A percentile compares a stretch with the other conserved stretches of the same genome.
These are phyloP conservation scores for Stemphylium beticola DNA, from an alignment of 2,329 filamentous ascomycete species.

Conservation along the genomic window DNA sequence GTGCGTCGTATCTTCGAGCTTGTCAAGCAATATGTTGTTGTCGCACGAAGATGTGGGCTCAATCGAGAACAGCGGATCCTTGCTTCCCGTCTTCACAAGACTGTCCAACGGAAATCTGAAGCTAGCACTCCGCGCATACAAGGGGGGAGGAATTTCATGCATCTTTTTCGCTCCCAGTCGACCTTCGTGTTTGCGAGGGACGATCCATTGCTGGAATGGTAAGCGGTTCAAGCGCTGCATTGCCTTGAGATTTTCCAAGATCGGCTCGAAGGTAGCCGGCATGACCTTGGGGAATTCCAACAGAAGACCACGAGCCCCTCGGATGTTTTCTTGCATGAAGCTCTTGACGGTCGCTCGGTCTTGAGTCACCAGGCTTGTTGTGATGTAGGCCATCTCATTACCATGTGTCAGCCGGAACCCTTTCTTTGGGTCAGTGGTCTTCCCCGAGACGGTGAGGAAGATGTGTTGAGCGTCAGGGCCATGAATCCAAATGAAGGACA, in stretches of 20 bases:
- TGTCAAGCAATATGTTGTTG: conserved; percentile 18
- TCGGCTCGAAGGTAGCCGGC: conserved; percentile 39
- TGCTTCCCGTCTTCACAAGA: conserved; percentile 18
- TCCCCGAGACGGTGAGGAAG: conserved; percentile 33
- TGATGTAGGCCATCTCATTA: conserved; percentile 17
- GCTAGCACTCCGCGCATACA: conserved; percentile 27
- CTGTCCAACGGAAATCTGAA: conserved; percentile 30
- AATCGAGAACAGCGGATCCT: conserved; percentile 5
- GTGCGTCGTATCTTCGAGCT: conserved; percentile 18
- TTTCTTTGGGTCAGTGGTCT: conserved; percentile 11
- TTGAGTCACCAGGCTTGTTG: conserved; percentile 21
- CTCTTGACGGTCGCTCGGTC: conserved; percentile 19
- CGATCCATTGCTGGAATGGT: conserved; percentile 37
- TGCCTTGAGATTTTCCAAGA: conserved; percentile 31
- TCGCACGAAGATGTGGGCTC: conserved; percentile 20
- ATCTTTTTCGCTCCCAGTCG: background rate
- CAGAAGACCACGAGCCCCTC: conserved; percentile 21
- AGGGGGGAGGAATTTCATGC: conserved; percentile 32
- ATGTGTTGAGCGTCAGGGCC: conserved; percentile 25
- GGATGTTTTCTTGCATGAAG: conserved; percentile 18
- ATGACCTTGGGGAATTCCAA: conserved; percentile 39
- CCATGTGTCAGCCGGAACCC: conserved; percentile 16
- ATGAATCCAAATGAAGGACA: conserved; percentile 33
- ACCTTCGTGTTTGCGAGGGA: conserved; percentile 21
- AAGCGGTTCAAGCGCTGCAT: conserved; percentile 35